phyloP scores from a whole-genome alignment of 1,284 basidiomycete genomes.

The Cutaneotrichosporon dermatis region DNA sequence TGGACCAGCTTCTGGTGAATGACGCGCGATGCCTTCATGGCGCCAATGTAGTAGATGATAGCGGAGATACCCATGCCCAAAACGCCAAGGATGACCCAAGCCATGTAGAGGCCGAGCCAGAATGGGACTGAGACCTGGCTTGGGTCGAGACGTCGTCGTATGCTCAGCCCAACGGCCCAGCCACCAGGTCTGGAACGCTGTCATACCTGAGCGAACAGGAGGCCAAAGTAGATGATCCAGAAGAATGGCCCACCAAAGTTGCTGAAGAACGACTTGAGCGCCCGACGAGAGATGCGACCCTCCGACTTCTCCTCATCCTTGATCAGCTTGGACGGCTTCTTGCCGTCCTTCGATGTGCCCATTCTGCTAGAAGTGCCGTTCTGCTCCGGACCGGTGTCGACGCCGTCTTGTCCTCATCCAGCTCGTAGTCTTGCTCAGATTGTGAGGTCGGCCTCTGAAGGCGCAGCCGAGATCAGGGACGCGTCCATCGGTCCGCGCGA shows the following conservation, averaged over 20 bases:
- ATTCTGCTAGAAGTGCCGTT: neutral
- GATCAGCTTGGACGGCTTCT: constrained; percentile 46
- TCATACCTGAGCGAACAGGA: constrained; percentile 36
- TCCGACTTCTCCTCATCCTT: constrained; percentile 60
- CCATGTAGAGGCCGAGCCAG: constrained; percentile 54
- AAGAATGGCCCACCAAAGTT: constrained; percentile 50
- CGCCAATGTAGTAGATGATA: constrained; percentile 48
- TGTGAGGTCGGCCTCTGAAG: constrained; percentile 16
- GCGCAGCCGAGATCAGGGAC: constrained; percentile 16
- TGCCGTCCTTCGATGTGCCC: constrained; percentile 16
- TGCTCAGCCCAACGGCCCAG: constrained; percentile 59
- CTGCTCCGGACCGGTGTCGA: constrained; percentile 18
- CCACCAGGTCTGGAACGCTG: constrained; percentile 56
- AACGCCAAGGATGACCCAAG: constrained; percentile 40
- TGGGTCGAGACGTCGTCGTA: constrained; percentile 50
- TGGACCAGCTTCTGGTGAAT: constrained; percentile 60
- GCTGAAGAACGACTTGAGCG: constrained; percentile 50
- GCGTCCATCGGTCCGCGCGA: constrained; percentile 39
- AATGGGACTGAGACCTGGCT: constrained; percentile 40
- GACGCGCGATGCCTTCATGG: constrained; percentile 55
- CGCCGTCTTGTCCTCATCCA: constrained; percentile 42
- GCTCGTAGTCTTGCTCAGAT: constrained; percentile 26
- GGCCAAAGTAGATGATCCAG: constrained; percentile 44
- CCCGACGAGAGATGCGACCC: constrained; percentile 53
- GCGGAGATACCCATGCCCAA: constrained; percentile 40